Base-by-base conservation (phyloP, 1,284 basidiomycete species). In the Kwoniella shivajii region DNA sequence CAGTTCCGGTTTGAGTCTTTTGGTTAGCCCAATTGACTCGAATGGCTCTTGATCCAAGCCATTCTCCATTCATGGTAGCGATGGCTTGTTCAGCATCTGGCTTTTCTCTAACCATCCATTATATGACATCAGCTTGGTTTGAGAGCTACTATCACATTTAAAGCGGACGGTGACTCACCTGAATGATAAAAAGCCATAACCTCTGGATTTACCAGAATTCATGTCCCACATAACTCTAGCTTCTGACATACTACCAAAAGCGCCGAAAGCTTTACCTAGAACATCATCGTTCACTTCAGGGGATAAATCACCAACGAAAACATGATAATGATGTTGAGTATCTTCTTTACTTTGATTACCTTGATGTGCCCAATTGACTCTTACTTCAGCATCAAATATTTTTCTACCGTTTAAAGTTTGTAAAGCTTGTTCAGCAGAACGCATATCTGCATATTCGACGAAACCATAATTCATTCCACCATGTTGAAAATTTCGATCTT, bases 151-250 rank as follows among this genome's bases (percentile, higher is more conserved):
- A 34, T 34, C 16, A 7, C 33, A 34, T 9, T 10, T 7, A 9
- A 10, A n/a, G 9, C 18, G 18, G 18, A 10, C 20, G 9, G 9
- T 16, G n/a, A 71, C 74, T 58, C 63, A 76, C 66, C 79, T 65
- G 70, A 83, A 83, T n/a, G 81, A 81, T 42, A 83, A 69, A 70
- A 83, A 84, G 9, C 82, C 82, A 61, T 82, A 84, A 2, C 82
- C 82, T 34, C 82, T 73, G 73, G 90, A 95, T 82, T 97, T 97
- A 65, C 95, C 94, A 56, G 92, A 96, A 81, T 94, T 95, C 90
- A 96, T 94, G 78, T 99, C 95, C 92, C 95, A 98, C 94, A 99
- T 99, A 66, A 99, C 94, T 45, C 95, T 86, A 46, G 94, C 95
- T 77, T 99, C 95, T 57, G 90, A 93, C 78, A 99, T 83, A 55